A percentile compares a stretch with the other conserved stretches of the same genome.
Conservation (phyloP, 805 yeast species). For the Isabelozyma rhagii region DNA sequence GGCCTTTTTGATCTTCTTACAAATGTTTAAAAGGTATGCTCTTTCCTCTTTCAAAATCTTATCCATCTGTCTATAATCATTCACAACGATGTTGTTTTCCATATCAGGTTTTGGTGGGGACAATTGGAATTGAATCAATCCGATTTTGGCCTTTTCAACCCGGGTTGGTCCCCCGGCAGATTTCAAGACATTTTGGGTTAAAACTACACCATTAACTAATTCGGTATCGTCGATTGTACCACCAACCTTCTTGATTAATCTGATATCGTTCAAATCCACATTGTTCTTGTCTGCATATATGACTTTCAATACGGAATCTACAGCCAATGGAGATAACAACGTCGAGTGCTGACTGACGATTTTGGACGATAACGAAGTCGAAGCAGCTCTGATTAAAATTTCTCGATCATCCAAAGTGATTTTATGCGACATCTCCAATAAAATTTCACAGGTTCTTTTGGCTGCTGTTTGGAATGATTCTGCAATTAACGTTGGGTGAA, state of each 20-base stretch:
- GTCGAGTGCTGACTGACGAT: slow-evolving; percentile 91
- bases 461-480: slow-evolving; percentile 93
- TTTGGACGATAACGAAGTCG: slow-evolving; percentile 90
- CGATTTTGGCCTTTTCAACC: slow-evolving; percentile 90
- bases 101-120: slow-evolving; percentile 97
- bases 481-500: slow-evolving; percentile 93
- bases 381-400: slow-evolving; percentile 84
- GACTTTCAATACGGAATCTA: slow-evolving; percentile 85
- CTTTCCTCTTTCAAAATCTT: slow-evolving; percentile 97
- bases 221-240: slow-evolving; percentile 98
- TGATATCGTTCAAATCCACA: slow-evolving; percentile 85
- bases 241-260: slow-evolving; percentile 90
- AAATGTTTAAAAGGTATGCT: slow-evolving; percentile 87
- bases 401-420: slow-evolving; percentile 79
- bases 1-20: slow-evolving; percentile 94
- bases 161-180: slow-evolving; percentile 94
- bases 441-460: slow-evolving; percentile 71
- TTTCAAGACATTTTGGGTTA: slow-evolving; percentile 87
- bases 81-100: slow-evolving; percentile 96
- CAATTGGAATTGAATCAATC: slow-evolving; percentile 86
- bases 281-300: slow-evolving; percentile 54
- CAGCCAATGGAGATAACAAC: slow-evolving; percentile 87
- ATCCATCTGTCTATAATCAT: slow-evolving; percentile 99
- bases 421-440: slow-evolving; percentile 79
- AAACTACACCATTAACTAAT: slow-evolving; percentile 86